Conservation (phyloP, 176 grass and related monocot species). For the Avena sativa region DNA sequence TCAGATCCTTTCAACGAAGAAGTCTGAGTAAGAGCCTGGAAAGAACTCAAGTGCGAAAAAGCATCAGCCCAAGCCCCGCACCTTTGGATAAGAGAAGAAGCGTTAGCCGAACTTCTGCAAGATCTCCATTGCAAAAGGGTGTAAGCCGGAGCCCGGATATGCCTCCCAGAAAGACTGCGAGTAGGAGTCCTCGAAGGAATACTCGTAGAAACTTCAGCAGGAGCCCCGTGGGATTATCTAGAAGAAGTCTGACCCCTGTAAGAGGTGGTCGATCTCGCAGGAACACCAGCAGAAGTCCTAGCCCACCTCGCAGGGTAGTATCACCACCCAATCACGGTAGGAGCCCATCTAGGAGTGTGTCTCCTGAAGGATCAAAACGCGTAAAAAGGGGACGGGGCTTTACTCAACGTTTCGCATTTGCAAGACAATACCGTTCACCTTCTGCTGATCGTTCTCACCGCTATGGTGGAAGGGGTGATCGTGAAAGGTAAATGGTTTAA, state of each 20-base stretch:
- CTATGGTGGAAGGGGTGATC: slow-evolving; percentile 77
- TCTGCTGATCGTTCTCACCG: slow-evolving; percentile 77
- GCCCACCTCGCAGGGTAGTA: slow-evolving; percentile 59
- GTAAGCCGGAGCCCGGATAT: slow-evolving; percentile 59
- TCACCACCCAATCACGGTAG: slow-evolving; percentile 71
- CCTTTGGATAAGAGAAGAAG: slow-evolving; percentile 58
- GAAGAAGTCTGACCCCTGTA: slow-evolving; percentile 74
- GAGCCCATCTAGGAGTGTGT: slow-evolving; percentile 87
- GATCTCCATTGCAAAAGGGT: slow-evolving; percentile 48
- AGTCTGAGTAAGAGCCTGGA: slow-evolving; percentile 63
- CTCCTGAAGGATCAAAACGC: slow-evolving; percentile 89
- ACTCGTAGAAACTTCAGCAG: slow-evolving; percentile 64
- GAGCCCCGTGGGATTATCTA: slow-evolving; percentile 67
- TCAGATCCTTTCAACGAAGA: slow-evolving; percentile 62
- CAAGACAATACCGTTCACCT: slow-evolving; percentile 93
- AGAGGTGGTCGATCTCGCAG: slow-evolving; percentile 64
- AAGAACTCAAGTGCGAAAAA: slow-evolving; percentile 50
- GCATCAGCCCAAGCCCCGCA: slow-evolving; percentile 54
- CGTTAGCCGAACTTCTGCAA: slow-evolving; percentile 57
- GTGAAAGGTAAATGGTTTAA: slow-evolving; percentile 65
- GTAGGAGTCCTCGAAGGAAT: slow-evolving; percentile 64
- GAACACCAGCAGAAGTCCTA: slow-evolving; percentile 75
- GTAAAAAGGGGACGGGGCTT: slow-evolving; percentile 89
- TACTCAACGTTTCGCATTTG: slow-evolving; percentile 89
- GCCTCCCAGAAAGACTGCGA: slow-evolving; percentile 54